A percentile compares a stretch with the other conserved stretches of the same genome.
Evolutionary conservation across 768 basidiomycete species (phyloP).

Genomic region (Trametes sanguinea): DNA sequence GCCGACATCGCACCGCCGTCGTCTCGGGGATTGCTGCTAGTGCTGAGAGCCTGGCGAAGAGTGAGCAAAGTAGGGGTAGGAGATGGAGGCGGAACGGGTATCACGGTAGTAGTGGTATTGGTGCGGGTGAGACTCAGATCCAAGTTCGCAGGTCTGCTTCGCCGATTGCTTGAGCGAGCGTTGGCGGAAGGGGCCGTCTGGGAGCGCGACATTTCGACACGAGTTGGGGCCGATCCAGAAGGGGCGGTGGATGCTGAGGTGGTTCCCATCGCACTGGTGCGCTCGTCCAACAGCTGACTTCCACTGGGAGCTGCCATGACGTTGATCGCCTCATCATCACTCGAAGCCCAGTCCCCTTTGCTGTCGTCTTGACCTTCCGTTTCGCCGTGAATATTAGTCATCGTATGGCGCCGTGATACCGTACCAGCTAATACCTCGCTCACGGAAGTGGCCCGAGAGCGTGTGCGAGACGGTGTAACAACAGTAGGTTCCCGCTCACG

Average conservation of each 20-base stretch:
- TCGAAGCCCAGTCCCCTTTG: slow-evolving; percentile 68
- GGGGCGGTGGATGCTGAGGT: slow-evolving; percentile 31
- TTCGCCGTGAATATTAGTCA: slow-evolving; percentile 33
- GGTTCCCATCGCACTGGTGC: slow-evolving; percentile 63
- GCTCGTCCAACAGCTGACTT: slow-evolving; percentile 79
- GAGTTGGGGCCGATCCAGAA: slow-evolving; percentile 19
- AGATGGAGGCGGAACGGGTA: slow-evolving; percentile 47
- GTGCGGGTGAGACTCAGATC: slow-evolving; percentile 46
- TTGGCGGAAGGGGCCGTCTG: slow-evolving; percentile 28
- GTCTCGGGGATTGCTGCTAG: slow-evolving; percentile 40
- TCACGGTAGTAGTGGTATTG: slow-evolving; percentile 38
- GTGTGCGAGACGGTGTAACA: slow-evolving; percentile 44
- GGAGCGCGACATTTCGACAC: slow-evolving; percentile 33
- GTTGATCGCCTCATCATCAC: slow-evolving; percentile 87
- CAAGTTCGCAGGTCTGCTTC: slow-evolving; percentile 67
- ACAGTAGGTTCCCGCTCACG: slow-evolving; percentile 42
- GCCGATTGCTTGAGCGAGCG: slow-evolving; percentile 42
- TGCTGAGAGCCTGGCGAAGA: slow-evolving; percentile 61
- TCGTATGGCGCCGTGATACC: slow-evolving; percentile 38
- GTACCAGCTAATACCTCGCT: slow-evolving; percentile 60
- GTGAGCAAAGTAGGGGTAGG: slow-evolving; percentile 65
- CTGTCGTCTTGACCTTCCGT: slow-evolving; percentile 36
- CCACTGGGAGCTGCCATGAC: slow-evolving; percentile 83
- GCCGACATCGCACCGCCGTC: slow-evolving; percentile 12
- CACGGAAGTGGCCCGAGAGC: slow-evolving; percentile 56